Conservation (phyloP, 768 basidiomycete genomes). For the Roridomyces roridus region DNA sequence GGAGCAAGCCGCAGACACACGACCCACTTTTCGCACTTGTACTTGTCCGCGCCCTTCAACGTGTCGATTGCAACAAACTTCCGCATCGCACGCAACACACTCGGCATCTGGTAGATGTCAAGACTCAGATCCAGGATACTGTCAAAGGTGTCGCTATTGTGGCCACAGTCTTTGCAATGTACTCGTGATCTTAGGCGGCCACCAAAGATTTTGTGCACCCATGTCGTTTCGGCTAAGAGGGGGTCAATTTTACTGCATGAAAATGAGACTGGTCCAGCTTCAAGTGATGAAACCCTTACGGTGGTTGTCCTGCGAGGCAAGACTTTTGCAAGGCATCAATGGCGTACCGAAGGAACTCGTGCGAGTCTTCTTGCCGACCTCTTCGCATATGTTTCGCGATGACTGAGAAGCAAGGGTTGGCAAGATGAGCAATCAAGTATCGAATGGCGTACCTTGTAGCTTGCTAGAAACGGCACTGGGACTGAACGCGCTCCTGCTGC, state of each 20-base stretch:
- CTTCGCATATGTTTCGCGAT: slow-evolving; percentile 91
- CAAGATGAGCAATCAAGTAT: neutral
- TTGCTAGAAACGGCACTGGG: slow-evolving; percentile 72
- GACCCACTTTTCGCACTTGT: slow-evolving; percentile 96
- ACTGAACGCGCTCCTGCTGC: slow-evolving; percentile 53
- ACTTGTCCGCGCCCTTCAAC: slow-evolving; percentile 91
- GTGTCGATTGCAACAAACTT: slow-evolving; percentile 85
- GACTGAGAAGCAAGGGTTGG: slow-evolving; percentile 50
- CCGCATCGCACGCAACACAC: slow-evolving; percentile 73
- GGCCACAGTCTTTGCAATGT: slow-evolving; percentile 76
- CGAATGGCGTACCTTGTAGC: slow-evolving; percentile 68
- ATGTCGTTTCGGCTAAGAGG: slow-evolving; percentile 83
- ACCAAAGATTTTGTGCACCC: slow-evolving; percentile 95
- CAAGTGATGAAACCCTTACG: slow-evolving; percentile 52
- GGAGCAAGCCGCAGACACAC: neutral
- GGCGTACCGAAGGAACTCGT: slow-evolving; percentile 95
- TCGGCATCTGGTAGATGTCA: slow-evolving; percentile 73
- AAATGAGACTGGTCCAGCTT: neutral
- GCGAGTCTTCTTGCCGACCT: slow-evolving; percentile 97
- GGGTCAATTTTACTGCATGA: slow-evolving; percentile 67
- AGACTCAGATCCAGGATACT: slow-evolving; percentile 92
- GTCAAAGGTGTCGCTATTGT: slow-evolving; percentile 97
- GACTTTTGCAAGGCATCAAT: slow-evolving; percentile 91
- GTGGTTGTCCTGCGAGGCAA: slow-evolving; percentile 72
- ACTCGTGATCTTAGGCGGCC: slow-evolving; percentile 92